phyloP scores from a whole-genome alignment of 495 filamentous ascomycete genomes.

The Aspergillus nidulans region DNA sequence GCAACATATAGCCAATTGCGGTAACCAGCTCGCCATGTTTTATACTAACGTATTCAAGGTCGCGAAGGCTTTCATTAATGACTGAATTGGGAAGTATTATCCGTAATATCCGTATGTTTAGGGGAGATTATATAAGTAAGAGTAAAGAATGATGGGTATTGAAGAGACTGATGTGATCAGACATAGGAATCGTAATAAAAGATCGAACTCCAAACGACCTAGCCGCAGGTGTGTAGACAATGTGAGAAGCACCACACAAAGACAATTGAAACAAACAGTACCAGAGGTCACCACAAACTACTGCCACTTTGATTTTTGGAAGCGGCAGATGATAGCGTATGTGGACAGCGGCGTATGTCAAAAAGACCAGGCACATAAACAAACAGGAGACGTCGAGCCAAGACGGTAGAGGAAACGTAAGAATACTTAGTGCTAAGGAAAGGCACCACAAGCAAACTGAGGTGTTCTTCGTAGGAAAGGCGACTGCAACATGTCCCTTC shows the following conservation, averaged over 20 bases:
- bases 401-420: neutral
- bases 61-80: no score
- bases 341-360: neutral
- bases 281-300: neutral
- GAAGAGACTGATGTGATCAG: neutral
- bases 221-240: neutral
- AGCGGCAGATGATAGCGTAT: neutral
- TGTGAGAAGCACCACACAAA: neutral
- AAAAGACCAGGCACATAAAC: neutral
- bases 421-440: conserved; percentile 7
- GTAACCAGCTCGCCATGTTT: neutral
- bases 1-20: conserved; percentile 1
- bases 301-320: neutral
- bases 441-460: conserved; percentile 1
- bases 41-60: neutral
- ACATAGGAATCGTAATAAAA: neutral
- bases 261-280: neutral
- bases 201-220: neutral
- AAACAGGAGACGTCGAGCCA: neutral
- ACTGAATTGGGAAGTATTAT: no score
- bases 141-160: neutral
- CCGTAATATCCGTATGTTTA: neutral
- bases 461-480: neutral
- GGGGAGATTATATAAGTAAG: neutral
- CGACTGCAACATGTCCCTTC: neutral